phyloP scores from a whole-genome alignment of 1,284 basidiomycete species.

The Ganoderma lingzhi region DNA sequence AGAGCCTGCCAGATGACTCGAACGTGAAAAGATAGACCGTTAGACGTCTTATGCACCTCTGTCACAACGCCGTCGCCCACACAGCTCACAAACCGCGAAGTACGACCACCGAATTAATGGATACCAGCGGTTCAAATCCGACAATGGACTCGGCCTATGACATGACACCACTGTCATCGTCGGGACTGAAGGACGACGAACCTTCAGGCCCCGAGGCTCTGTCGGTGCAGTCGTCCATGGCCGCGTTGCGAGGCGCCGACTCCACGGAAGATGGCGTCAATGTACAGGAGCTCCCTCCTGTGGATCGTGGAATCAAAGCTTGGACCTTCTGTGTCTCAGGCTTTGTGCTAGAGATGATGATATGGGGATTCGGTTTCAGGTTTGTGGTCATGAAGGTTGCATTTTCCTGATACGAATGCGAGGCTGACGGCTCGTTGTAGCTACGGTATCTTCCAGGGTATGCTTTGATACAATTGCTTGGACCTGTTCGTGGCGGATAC shows the following conservation, averaged over 20 bases:
- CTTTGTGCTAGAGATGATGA: slow-evolving; percentile 43
- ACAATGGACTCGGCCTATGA: background rate
- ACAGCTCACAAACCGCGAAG: background rate
- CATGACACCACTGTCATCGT: background rate
- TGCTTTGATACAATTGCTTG: background rate
- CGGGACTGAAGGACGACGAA: background rate
- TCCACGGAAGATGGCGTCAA: slow-evolving; percentile 7
- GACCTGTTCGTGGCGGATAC: background rate
- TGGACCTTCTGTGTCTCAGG: slow-evolving; percentile 24
- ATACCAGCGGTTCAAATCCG: background rate
- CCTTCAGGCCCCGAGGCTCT: background rate
- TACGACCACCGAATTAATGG: background rate
- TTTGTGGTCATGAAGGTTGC: slow-evolving; percentile 5
- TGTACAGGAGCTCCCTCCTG: slow-evolving; percentile 21
- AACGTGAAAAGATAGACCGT: background rate
- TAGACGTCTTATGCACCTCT: background rate
- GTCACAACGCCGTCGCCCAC: background rate
- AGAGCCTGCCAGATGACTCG: background rate
- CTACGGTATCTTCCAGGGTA: slow-evolving; percentile 35
- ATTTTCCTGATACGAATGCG: background rate
- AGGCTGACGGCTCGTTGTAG: slow-evolving; percentile 8
- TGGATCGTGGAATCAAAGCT: slow-evolving; percentile 13
- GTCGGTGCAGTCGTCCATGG: background rate
- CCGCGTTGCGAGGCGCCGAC: background rate
- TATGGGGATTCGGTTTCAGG: slow-evolving; percentile 45